Base-by-base conservation (phyloP, 2,329 filamentous ascomycete species). In the Fusarium aywerte region DNA sequence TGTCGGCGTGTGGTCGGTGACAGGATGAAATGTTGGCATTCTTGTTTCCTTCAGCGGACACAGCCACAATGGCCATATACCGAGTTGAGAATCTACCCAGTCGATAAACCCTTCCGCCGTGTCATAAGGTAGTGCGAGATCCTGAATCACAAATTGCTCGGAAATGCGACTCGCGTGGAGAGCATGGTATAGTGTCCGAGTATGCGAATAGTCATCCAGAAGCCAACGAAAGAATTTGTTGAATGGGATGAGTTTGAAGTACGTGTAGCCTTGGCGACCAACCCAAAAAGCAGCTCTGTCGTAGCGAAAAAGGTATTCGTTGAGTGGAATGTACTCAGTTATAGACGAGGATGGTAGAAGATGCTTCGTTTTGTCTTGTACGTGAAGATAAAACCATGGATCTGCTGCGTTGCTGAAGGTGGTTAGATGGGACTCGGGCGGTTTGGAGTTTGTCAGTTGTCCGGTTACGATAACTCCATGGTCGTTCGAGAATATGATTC, bases 211-310 rank as follows among this genome's bases (percentile, higher is more conserved):
- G 31, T 83, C 81, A 65, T 91, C 86, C 0, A 90, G 79, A 1
- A 85, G 73, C 78, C 82, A 88, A 5, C 89, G 83, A 0, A 86
- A 87, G 45, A 88, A 73, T 13, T 76, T 78, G 65, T 84, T 89
- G 78, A 90, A 90, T 0, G 88, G 88, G 1, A 75, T 44, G 3
- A 64, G 23, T 27, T 73, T 73, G 58, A 73, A 72, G 71, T 89
- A 90, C 4, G 82, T 77, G 76, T 87, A 90, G 2, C 87, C 87
- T 27, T 85, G 86, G 4, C 79, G 77, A 5, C 86, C 88, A 1
- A 84, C 85, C 88, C 88, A 90, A 76, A 90, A 91, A 1, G 84
- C 87, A 12, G 86, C 88, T 3, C 89, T 80, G 71, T 90, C 88
- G 70, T 90, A 88, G 7, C 85, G 81, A 71, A 89, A 88, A 7